These are phyloP conservation scores for Termitomyces sp. DNA, from an alignment of 768 basidiomycete genomes.

Conservation along the genomic window DNA sequence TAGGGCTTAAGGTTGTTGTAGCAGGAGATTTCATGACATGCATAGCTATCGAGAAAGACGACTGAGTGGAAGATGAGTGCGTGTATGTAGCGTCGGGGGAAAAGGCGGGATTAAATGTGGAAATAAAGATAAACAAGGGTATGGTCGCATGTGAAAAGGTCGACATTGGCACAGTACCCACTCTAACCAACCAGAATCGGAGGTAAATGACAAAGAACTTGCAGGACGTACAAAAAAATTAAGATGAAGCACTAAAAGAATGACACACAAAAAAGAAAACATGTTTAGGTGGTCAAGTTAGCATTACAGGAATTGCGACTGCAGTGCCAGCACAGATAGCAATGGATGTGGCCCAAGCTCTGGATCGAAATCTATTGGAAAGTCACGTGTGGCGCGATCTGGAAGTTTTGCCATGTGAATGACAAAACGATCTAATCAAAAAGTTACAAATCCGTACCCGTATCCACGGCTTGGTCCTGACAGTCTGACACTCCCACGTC, in stretches of 20 bases:
- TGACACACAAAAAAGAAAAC: background rate
- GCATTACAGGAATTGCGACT: background rate
- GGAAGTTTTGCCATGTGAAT: slow-evolving; percentile 1
- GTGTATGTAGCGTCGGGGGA: background rate
- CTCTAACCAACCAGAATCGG: slow-evolving; percentile 3
- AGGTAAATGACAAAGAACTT: background rate
- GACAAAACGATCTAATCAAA: slow-evolving; percentile 7
- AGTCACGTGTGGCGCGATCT: slow-evolving; percentile 1
- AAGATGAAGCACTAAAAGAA: background rate
- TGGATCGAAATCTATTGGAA: background rate
- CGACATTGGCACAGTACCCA: slow-evolving; percentile 11
- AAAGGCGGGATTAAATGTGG: slow-evolving; percentile 2
- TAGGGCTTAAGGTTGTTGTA: slow-evolving; percentile 3
- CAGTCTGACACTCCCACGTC: background rate
- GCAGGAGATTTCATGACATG: slow-evolving; percentile 8
- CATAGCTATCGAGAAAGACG: slow-evolving; percentile 1
- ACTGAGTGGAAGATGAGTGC: background rate
- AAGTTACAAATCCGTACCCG: slow-evolving; percentile 1
- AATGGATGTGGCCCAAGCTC: background rate
- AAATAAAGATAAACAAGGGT: slow-evolving; percentile 4
- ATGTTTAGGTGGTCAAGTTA: background rate
- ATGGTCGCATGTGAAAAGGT: slow-evolving; percentile 2
- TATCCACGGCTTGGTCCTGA: slow-evolving; percentile 3
- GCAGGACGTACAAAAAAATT: slow-evolving; percentile 6
- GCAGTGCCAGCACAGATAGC: background rate